Conservation (phyloP, 305 asterid genomes). For the Fraxinus platypoda region DNA sequence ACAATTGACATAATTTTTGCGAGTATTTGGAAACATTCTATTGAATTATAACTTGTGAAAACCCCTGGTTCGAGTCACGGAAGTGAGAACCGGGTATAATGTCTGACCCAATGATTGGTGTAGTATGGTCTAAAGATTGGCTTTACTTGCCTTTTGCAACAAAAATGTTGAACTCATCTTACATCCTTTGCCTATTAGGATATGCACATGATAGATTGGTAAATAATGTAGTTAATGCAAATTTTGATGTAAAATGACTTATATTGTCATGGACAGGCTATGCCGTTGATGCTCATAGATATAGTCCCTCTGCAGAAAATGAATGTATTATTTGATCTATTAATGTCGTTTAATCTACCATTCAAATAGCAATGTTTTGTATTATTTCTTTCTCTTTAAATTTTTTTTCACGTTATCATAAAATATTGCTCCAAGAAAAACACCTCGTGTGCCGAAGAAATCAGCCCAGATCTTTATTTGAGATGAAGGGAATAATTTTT, state of each 20-base stretch:
- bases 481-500: neutral
- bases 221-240: neutral
- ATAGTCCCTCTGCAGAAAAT: neutral
- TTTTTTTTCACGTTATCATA: neutral
- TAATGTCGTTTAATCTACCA: neutral
- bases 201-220: neutral
- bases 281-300: neutral
- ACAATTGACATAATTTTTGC: neutral
- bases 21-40: neutral
- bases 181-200: neutral
- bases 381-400: neutral
- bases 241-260: neutral
- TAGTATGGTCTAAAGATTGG: neutral
- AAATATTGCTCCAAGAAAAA: neutral
- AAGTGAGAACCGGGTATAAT: neutral
- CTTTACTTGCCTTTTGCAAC: conserved; percentile 2
- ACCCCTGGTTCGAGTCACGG: neutral
- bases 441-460: neutral
- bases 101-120: neutral
- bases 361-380: neutral
- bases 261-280: neutral
- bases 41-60: conserved; percentile 1
- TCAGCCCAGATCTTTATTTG: neutral
- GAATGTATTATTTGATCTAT: neutral
- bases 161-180: neutral